Percentiles rank a stretch among this genome's conserved stretches.
Conservation (phyloP, 1,284 basidiomycete genomes). For the Austroboletus niveus region DNA sequence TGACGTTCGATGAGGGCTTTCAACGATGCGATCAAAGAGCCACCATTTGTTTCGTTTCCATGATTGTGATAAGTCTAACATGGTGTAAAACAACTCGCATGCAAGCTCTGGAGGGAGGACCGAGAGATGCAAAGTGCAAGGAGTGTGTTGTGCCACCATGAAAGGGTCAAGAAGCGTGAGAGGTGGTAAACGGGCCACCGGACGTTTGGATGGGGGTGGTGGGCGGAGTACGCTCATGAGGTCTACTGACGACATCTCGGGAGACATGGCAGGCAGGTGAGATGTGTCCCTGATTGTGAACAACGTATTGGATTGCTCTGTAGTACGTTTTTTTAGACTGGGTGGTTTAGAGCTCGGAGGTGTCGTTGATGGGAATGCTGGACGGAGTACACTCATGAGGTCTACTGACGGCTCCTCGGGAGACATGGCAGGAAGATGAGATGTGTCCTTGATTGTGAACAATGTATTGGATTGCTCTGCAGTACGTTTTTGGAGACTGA, state of each 20-base stretch:
- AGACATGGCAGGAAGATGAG: constrained; percentile 12
- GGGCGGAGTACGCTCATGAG: constrained; percentile 58
- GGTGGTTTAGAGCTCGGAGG: constrained; percentile 23
- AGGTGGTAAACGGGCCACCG: constrained; percentile 46
- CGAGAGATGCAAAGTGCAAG: constrained; percentile 73
- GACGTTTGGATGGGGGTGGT: constrained; percentile 43
- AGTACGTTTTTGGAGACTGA: constrained; percentile 23
- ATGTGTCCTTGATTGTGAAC: constrained; percentile 18
- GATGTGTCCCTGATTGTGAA: constrained; percentile 19
- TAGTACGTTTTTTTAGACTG: constrained; percentile 22
- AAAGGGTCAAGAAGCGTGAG: constrained; percentile 55
- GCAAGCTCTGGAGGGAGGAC: constrained; percentile 71
- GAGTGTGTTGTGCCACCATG: constrained; percentile 66
- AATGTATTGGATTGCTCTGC: constrained; percentile 3
- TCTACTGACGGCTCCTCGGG: constrained; percentile 38
- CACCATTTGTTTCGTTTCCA: constrained; percentile 84
- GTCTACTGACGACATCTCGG: constrained; percentile 38
- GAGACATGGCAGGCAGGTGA: constrained; percentile 12
- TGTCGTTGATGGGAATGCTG: constrained; percentile 40
- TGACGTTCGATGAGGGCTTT: constrained; percentile 80
- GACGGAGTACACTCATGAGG: constrained; percentile 56
- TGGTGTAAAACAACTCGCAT: constrained; percentile 65
- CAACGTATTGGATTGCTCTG: constrained; percentile 2
- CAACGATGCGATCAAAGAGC: constrained; percentile 77
- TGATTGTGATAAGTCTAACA: constrained; percentile 56